These are phyloP conservation scores for Prunus padus DNA, from an alignment of 306 rosid species.

Conservation along the genomic window DNA sequence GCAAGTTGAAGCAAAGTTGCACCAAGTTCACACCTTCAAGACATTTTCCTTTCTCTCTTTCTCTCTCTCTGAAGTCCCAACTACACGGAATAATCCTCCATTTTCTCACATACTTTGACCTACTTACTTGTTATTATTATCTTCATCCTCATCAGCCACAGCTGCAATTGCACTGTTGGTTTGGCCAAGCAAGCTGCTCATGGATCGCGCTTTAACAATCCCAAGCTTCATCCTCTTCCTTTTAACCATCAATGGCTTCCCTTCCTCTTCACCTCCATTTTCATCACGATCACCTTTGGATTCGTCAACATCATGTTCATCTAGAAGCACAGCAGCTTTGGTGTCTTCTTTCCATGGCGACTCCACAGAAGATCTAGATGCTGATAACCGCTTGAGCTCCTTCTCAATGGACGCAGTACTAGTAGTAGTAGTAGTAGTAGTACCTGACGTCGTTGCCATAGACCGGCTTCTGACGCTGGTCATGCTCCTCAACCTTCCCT, in stretches of 20 bases:
- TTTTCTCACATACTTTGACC: slow-evolving; percentile 10
- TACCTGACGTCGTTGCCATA: not conserved
- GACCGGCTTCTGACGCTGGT: slow-evolving; percentile 70
- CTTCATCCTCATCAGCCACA: slow-evolving; percentile 3
- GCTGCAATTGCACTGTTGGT: slow-evolving; percentile 31
- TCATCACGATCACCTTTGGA: not conserved
- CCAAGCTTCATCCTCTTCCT: slow-evolving; percentile 64
- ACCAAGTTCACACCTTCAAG: slow-evolving; percentile 14
- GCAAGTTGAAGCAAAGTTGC: slow-evolving; percentile 19
- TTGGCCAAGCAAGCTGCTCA: slow-evolving; percentile 88
- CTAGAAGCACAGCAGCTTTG: not conserved
- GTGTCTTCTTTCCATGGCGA: not conserved
- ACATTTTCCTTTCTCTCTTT: not conserved
- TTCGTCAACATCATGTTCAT: not conserved
- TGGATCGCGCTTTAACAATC: slow-evolving; percentile 79
- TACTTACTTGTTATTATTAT: slow-evolving; percentile 10
- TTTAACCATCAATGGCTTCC: slow-evolving; percentile 16
- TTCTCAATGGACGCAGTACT: not conserved
- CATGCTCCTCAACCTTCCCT: slow-evolving; percentile 87
- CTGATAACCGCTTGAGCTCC: not conserved
- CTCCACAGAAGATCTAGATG: not conserved
- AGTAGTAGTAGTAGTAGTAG: not conserved
- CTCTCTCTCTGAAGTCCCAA: not conserved
- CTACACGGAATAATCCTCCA: not conserved
- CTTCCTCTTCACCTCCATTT: slow-evolving; percentile 11